A percentile compares a stretch with the other conserved stretches of the same genome.
phyloP scores from a whole-genome alignment of 192 early-diverging fungal species.

The Hyaloraphidium curvatum region DNA sequence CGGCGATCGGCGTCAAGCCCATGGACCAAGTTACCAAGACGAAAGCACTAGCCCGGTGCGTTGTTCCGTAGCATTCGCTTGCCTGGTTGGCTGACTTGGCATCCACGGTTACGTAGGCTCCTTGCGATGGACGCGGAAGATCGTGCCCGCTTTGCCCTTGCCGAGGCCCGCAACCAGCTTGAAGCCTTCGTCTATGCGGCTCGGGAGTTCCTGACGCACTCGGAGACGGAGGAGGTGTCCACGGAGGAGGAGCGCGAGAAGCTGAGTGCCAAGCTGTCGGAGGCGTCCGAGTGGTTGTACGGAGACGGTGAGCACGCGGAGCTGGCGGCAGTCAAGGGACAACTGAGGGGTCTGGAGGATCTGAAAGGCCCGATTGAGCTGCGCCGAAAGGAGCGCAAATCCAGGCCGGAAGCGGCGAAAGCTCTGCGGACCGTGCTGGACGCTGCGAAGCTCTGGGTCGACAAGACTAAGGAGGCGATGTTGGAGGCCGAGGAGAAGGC shows the following conservation, averaged over 20 bases:
- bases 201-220: conserved; percentile 64
- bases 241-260: conserved; percentile 49
- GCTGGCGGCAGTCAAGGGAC: conserved; percentile 16
- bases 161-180: conserved; percentile 70
- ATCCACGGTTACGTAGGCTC: conserved; percentile 16
- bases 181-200: conserved; percentile 78
- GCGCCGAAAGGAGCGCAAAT: conserved; percentile 26
- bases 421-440: conserved; percentile 26
- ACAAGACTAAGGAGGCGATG: conserved; percentile 23
- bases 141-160: conserved; percentile 38
- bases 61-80: neutral
- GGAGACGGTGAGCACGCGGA: conserved; percentile 49
- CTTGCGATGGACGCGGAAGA: conserved; percentile 56
- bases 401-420: conserved; percentile 30
- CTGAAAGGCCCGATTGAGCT: conserved; percentile 21
- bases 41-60: too few species aligned
- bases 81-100: neutral
- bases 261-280: conserved; percentile 31
- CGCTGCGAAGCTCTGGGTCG: conserved; percentile 20
- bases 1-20: too few species aligned
- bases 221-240: conserved; percentile 41
- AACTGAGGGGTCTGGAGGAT: conserved; percentile 19
- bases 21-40: too few species aligned
- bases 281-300: conserved; percentile 68
- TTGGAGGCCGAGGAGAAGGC: conserved; percentile 18